Evolutionary conservation across 768 basidiomycete species (phyloP).

Genomic region (Mycena galericulata): DNA sequence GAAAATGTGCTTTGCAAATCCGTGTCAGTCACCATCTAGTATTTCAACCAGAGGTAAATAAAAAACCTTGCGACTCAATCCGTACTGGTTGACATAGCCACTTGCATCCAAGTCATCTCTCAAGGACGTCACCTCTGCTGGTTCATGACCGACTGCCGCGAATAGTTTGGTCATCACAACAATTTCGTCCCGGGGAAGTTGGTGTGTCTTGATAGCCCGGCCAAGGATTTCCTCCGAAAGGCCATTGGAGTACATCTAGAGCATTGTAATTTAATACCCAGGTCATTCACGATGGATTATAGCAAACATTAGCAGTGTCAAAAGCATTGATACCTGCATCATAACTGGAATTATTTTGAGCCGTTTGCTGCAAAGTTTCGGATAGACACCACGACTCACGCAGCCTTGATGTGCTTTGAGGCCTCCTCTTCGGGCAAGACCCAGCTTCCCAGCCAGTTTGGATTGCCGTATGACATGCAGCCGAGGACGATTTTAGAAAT

Average conservation of each 20-base stretch:
- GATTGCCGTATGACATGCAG: slow-evolving; percentile 28
- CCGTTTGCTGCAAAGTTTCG: neutral
- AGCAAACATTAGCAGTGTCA: slow-evolving; percentile 48
- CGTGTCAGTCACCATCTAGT: too few relatives aligned
- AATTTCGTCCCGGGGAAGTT: slow-evolving; percentile 52
- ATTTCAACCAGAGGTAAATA: too few relatives aligned
- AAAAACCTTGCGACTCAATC: too few relatives aligned
- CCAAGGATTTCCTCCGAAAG: slow-evolving; percentile 58
- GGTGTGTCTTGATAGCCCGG: slow-evolving; percentile 49
- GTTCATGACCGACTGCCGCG: too few relatives aligned
- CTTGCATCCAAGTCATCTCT: too few relatives aligned
- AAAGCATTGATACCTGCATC: slow-evolving; percentile 52
- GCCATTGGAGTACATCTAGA: slow-evolving; percentile 21
- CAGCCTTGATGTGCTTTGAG: slow-evolving; percentile 27
- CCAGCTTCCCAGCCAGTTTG: slow-evolving; percentile 16
- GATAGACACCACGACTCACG: slow-evolving; percentile 33
- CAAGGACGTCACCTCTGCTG: too few relatives aligned
- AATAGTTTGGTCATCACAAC: slow-evolving; percentile 59
- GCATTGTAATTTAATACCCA: neutral
- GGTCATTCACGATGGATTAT: too few relatives aligned
- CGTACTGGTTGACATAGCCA: too few relatives aligned
- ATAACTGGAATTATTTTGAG: slow-evolving; percentile 20
- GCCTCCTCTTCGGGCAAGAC: slow-evolving; percentile 13
- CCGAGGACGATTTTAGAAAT: slow-evolving; percentile 23
- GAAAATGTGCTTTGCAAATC: slow-evolving; percentile 43